Evolutionary conservation across 495 filamentous ascomycete genomes (phyloP), one percentile per base, ranked within the genome.

Genomic region (Penicillium lagena): DNA sequence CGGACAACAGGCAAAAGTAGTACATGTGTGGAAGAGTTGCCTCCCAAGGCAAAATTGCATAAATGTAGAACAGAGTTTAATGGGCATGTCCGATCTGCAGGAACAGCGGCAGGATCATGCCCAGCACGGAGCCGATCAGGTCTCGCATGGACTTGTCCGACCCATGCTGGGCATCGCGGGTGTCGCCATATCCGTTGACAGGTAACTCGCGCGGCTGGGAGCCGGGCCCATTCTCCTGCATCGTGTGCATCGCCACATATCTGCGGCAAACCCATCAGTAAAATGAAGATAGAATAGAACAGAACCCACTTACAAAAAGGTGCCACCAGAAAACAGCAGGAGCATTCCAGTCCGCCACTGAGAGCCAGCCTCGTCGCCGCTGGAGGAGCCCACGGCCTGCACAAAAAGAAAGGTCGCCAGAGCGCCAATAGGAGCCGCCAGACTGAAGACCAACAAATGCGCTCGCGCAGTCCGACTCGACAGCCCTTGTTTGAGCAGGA

Each of bases 181-280:
- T 55, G 42, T 90, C 85, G 10, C 75, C 59, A 55, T 85, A 90
- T 17, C 87, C 87, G 57, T 88, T 90, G 22, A 61, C 57, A 45
- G 73, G 71, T 7, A 59, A 34, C 37, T 79, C 76, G 10, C 81
- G 77, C 44, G 57, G 77, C 51, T 43, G 58, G 33, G 39, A 70
- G 50, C 40, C 67, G 45, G 50, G 64, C 45, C 80, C 79, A 36
- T 84, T 82, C 55, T 95, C 89, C 59, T 91, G 88, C 89, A 97
- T 96, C 3, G 90, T 89, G 59, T 98, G 93, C 91, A 96, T 95
- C 2, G 93, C 94, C 27, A 98, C 93, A 58, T 98, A 97, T 59
- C 90, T 95, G 43, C 9, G 14, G 3, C 22, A 9, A 12, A 34
- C 4, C 33, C 9, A 40, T 66, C 46, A 62, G 48, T 50, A 33